Percentiles rank a stretch among this genome's conserved stretches.
phyloP scores from a whole-genome alignment of 176 grass and related monocot genomes.

The Carex littledalei region DNA sequence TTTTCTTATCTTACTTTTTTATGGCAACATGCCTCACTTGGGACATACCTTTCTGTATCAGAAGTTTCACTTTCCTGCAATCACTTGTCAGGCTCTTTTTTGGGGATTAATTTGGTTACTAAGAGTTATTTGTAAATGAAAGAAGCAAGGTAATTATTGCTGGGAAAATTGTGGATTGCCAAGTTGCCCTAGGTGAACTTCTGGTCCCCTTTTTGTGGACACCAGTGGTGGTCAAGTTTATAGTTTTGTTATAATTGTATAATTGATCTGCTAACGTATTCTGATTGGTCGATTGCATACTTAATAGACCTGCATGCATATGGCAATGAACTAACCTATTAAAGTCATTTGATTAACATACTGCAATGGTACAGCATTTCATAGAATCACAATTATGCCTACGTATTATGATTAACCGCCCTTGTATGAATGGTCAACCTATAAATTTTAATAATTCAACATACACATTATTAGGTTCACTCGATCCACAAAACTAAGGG shows the following conservation, averaged over 20 bases:
- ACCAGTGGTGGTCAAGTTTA: neutral
- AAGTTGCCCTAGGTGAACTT: neutral
- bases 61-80: neutral
- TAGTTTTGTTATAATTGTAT: neutral
- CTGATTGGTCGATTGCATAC: neutral
- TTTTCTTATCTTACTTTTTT: neutral
- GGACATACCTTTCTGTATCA: neutral
- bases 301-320: neutral
- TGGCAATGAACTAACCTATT: neutral
- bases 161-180: neutral
- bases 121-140: neutral
- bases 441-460: neutral
- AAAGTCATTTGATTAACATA: neutral
- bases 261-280: neutral
- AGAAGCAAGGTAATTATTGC: neutral
- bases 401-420: neutral
- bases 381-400: neutral
- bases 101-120: neutral
- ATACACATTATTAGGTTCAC: neutral
- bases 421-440: neutral
- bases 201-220: neutral
- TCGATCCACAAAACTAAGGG: neutral
- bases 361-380: neutral
- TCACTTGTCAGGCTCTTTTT: neutral
- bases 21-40: neutral